phyloP scores from a whole-genome alignment of 208 protist species.

The Strigomonas culicis region DNA sequence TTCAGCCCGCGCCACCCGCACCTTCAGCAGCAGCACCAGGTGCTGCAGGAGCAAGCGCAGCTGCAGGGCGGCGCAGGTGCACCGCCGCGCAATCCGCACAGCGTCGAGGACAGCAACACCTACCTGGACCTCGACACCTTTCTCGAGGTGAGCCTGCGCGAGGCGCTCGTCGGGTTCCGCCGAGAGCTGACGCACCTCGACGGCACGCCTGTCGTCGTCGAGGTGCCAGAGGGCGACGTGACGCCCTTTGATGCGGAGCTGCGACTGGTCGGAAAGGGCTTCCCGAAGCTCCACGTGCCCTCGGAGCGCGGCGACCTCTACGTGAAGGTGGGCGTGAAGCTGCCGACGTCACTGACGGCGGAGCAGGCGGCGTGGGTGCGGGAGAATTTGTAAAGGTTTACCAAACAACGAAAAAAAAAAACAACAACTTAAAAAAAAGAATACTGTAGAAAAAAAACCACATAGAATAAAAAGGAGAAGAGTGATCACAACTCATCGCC shows the following conservation, averaged over 20 bases:
- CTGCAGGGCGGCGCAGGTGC: too few species aligned
- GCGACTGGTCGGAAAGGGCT: constrained; percentile 82
- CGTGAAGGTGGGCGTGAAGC: constrained; percentile 23
- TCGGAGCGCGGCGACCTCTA: constrained; percentile 90
- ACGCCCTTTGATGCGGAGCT: constrained; percentile 72
- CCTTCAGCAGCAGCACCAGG: too few species aligned
- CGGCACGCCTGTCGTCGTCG: constrained; percentile 40
- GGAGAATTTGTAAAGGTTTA: constrained; percentile 2
- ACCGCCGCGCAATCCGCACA: too few species aligned
- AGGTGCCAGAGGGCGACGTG: constrained; percentile 23
- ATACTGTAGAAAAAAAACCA: neutral
- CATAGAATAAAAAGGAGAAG: constrained; percentile 7
- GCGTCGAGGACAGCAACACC: constrained; percentile 21
- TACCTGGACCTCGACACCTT: constrained; percentile 79
- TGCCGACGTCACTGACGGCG: neutral
- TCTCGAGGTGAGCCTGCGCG: constrained; percentile 73
- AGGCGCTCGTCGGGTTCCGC: constrained; percentile 90
- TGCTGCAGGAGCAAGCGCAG: too few species aligned
- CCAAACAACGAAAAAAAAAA: too few species aligned
- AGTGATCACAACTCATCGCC: neutral
- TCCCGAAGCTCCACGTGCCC: constrained; percentile 83
- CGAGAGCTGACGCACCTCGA: constrained; percentile 85
- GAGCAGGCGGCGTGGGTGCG: neutral
- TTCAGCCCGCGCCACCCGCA: constrained; percentile 58
- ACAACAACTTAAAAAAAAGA: neutral